These are phyloP conservation scores for Adansonia grandidieri DNA, from an alignment of 441 rosid genomes.

Conservation along the genomic window DNA sequence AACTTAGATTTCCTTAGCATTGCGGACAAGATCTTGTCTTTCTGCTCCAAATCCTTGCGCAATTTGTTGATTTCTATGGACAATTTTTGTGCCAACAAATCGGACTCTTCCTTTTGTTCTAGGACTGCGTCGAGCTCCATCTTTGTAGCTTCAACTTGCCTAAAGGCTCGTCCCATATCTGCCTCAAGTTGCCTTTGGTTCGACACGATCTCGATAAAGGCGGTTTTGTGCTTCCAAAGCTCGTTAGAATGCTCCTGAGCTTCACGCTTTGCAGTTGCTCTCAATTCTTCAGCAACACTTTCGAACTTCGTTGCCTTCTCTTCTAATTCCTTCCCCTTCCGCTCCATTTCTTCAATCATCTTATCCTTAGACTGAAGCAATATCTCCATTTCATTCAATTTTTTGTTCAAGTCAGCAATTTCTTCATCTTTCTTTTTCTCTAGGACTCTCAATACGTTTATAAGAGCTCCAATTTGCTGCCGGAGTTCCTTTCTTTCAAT, in stretches of 20 bases:
- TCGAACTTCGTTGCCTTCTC: conserved; percentile 55
- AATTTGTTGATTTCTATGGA: conserved; percentile 61
- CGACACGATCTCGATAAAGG: conserved; percentile 88
- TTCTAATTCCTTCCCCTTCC: conserved; percentile 57
- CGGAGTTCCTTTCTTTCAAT: conserved; percentile 61
- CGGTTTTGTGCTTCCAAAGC: conserved; percentile 82
- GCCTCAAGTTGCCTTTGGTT: conserved; percentile 89
- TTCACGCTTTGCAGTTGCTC: conserved; percentile 56
- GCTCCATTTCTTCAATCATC: conserved; percentile 53
- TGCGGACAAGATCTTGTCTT: conserved; percentile 73
- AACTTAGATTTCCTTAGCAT: conserved; percentile 74
- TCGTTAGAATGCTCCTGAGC: conserved; percentile 73
- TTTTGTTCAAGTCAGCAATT: conserved; percentile 50
- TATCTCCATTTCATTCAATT: conserved; percentile 58
- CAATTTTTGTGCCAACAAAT: conserved; percentile 49
- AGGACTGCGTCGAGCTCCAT: conserved; percentile 51
- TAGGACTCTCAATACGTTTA: conserved; percentile 53
- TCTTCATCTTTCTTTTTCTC: conserved; percentile 55
- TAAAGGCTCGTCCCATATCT: conserved; percentile 68
- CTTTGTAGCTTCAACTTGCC: conserved; percentile 67
- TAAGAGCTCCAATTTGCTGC: conserved; percentile 64
- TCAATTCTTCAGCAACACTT: conserved; percentile 51
- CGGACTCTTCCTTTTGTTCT: conserved; percentile 63
- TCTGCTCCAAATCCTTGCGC: conserved; percentile 75
- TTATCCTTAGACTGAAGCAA: conserved; percentile 59